A percentile compares a stretch with the other conserved stretches of the same genome.
Evolutionary conservation across 2,329 filamentous ascomycete genomes (phyloP).

Genomic region (Trichocomaceae sp.): DNA sequence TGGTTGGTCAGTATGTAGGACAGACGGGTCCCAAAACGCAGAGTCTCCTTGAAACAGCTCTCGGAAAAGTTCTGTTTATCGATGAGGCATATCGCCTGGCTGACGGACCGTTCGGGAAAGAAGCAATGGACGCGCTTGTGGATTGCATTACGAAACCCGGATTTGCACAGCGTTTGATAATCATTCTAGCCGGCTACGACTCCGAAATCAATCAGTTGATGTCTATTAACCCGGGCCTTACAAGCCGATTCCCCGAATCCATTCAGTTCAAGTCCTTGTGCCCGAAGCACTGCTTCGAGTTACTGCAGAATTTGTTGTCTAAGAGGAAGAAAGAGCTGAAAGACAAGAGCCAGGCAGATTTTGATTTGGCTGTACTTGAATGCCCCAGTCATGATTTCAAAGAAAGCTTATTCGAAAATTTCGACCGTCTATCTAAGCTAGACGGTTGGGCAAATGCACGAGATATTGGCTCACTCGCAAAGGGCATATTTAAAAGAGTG

Average conservation of each 20-base stretch:
- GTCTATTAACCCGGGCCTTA: slow-evolving; percentile 55
- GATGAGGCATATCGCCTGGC: slow-evolving; percentile 65
- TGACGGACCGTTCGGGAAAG: slow-evolving; percentile 52
- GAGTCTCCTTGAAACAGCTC: slow-evolving; percentile 52
- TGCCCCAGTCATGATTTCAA: slow-evolving; percentile 16
- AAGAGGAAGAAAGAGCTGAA: slow-evolving; percentile 21
- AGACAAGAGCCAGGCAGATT: slow-evolving; percentile 12
- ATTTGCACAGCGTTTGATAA: slow-evolving; percentile 55
- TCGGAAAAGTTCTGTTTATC: slow-evolving; percentile 62
- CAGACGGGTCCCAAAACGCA: slow-evolving; percentile 63
- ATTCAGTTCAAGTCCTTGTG: slow-evolving; percentile 50
- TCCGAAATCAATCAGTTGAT: slow-evolving; percentile 59
- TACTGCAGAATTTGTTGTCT: slow-evolving; percentile 34
- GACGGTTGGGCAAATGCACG: slow-evolving; percentile 58
- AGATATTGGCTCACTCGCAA: slow-evolving; percentile 53
- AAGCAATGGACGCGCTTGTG: slow-evolving; percentile 49
- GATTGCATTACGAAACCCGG: slow-evolving; percentile 50
- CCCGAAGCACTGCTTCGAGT: slow-evolving; percentile 38
- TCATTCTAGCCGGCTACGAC: slow-evolving; percentile 65
- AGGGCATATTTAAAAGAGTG: slow-evolving; percentile 41
- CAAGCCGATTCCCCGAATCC: slow-evolving; percentile 58
- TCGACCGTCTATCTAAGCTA: slow-evolving; percentile 38
- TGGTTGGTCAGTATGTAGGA: slow-evolving; percentile 63
- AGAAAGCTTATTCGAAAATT: slow-evolving; percentile 20
- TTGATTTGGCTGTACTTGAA: slow-evolving; percentile 24